These are phyloP conservation scores for Begonia loranthoides DNA, from an alignment of 306 rosid genomes.

Conservation along the genomic window DNA sequence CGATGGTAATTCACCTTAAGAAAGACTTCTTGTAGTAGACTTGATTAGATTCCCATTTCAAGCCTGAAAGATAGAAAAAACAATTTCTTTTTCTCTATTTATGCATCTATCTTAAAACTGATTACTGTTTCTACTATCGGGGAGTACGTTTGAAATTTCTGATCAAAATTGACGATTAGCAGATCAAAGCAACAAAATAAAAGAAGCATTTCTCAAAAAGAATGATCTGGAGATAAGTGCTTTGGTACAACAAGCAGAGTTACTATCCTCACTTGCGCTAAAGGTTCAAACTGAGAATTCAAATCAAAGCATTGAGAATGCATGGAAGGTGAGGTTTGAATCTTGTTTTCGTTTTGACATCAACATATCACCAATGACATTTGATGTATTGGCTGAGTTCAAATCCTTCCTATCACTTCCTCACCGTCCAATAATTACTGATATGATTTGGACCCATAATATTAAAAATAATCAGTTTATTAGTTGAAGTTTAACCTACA, in stretches of 20 bases:
- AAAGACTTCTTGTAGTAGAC: constrained; percentile 8
- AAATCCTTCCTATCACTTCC: too few relatives aligned
- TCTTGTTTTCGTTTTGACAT: neutral
- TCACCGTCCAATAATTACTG: too few relatives aligned
- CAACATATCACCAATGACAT: too few relatives aligned
- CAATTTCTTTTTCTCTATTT: neutral
- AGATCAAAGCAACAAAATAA: constrained; percentile 42
- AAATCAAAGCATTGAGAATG: constrained; percentile 91
- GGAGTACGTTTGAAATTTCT: constrained; percentile 10
- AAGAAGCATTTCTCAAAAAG: constrained; percentile 68
- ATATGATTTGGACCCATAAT: too few relatives aligned
- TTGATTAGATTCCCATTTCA: constrained; percentile 9
- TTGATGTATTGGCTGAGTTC: too few relatives aligned
- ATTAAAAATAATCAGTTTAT: too few relatives aligned
- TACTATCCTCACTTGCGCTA: constrained; percentile 74
- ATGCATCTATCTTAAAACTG: too few relatives aligned
- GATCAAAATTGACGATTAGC: constrained; percentile 19
- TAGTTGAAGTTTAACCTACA: too few relatives aligned
- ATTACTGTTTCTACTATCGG: neutral
- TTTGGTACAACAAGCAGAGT: constrained; percentile 88
- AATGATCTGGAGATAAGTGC: constrained; percentile 75
- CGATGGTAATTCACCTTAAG: constrained; percentile 35
- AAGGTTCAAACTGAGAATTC: constrained; percentile 72
- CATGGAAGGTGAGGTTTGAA: constrained; percentile 86
- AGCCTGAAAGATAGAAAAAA: constrained; percentile 7